Evolutionary conservation across 805 yeast species (phyloP), one percentile per base, ranked within the genome.

Genomic region (Ascoidea tarda): DNA sequence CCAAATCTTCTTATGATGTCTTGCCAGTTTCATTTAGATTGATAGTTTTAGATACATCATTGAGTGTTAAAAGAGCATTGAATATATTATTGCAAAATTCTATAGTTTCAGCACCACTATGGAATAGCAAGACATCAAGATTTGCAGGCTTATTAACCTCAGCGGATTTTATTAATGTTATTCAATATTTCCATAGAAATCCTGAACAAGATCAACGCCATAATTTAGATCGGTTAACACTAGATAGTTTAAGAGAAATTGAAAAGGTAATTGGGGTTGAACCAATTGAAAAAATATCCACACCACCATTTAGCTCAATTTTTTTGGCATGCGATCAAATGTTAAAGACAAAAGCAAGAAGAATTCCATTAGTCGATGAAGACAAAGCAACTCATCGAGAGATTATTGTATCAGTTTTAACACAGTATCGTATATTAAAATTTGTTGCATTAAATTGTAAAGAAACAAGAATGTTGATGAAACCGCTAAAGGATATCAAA

Each of bases 361-460:
- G 99, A 68, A 87, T 93, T 54, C 98, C 99, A 3, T 73, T 93
- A 60, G 87, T 93, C 59, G 99, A 93, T 65, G 84, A 84, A 64
- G 97, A 93, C 66, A 96, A 88, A 62, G 88, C 84, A 59, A 87
- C 95, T 0, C 84, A 85, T 62, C 74, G 96, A 61, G 98, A 93
- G 66, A 89, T 93, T 62, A 96, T 93, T 16, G 97, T 93, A 6
- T 80, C 89, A 53, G 99, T 93, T 51, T 75, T 93, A 62, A 93
- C 99, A 1, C 99, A 93, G 71, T 93, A 93, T 69, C 81, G 99
- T 64, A 93, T 93, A 53, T 74, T 93, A 62, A 91, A 95, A 68
- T 93, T 93, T 64, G 96, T 93, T 38, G 90, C 97, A 2, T 77
- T 91, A 67, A 93, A 93, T 68, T 93, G 99, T 70, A 89, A 88